Evolutionary conservation across 2,329 filamentous ascomycete genomes (phyloP).

Genomic region (Botrytis aclada): DNA sequence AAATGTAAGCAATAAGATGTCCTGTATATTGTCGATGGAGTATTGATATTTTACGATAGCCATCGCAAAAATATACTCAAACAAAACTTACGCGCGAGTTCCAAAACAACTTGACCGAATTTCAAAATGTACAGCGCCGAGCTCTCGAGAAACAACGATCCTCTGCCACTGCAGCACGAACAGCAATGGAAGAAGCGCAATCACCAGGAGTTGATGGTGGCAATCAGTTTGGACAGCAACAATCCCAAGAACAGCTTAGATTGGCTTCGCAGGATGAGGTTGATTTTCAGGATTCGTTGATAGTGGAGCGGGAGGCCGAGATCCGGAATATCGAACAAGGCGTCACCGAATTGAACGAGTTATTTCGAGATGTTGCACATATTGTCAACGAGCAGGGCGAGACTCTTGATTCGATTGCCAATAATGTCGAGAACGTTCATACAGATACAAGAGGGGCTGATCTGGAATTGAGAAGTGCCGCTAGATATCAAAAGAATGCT

Average conservation of each 20-base stretch:
- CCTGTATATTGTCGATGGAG: conserved; percentile 24
- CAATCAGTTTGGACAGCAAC: conserved; percentile 49
- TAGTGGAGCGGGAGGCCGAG: conserved; percentile 93
- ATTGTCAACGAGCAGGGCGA: conserved; percentile 94
- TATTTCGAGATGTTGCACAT: conserved; percentile 97
- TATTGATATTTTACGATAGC: conserved; percentile 48
- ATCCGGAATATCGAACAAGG: conserved; percentile 97
- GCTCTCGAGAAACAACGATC: conserved; percentile 91
- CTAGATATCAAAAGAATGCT: conserved; percentile 90
- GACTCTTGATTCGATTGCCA: conserved; percentile 79
- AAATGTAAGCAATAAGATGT: conserved; percentile 52
- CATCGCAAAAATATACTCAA: conserved; percentile 93
- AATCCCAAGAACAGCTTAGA: conserved; percentile 73
- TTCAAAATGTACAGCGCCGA: conserved; percentile 84
- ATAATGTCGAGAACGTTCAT: conserved; percentile 81
- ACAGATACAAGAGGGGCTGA: conserved; percentile 83
- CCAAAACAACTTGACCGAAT: conserved; percentile 81
- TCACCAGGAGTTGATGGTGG: conserved; percentile 38
- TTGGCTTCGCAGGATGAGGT: conserved; percentile 91
- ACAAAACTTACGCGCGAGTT: conserved; percentile 94
- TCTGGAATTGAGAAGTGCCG: conserved; percentile 78
- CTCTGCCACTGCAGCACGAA: conserved; percentile 77
- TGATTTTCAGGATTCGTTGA: conserved; percentile 93
- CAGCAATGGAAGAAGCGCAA: conserved; percentile 65
- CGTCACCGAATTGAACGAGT: conserved; percentile 90